Base-by-base conservation (phyloP, 805 yeast genomes). In the Pichia rugopelliculosa region DNA sequence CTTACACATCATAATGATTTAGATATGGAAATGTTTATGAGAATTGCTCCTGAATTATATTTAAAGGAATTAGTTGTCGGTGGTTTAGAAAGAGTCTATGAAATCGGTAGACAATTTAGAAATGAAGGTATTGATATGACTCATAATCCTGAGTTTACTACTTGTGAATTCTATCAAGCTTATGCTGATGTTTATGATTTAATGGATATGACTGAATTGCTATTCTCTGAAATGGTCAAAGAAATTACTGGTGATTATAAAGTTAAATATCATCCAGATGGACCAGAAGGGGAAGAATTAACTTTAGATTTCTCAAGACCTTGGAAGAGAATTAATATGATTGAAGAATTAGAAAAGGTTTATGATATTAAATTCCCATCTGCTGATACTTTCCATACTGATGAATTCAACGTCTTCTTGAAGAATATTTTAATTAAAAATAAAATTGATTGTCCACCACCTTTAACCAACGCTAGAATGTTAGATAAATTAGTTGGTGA, bases 111-210 rank as follows among this genome's bases (percentile, higher is more conserved):
- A 72, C 97, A 90, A 73, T 91, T 91, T 76, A 86, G 99, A 79
- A 91, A 91, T 67, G 98, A 91, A 72, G 97, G 98, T 71, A 90
- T 91, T 55, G 99, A 91, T 71, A 81, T 87, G 91, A 91, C 97
- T 55, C 99, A 91, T 71, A 91, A 91, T 79, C 98, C 98, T 49
- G 99, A 91, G 74, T 91, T 91, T 74, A 91, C 98, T 61, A 90
- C 98, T 51, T 91, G 98, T 78, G 99, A 91, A 74, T 91, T 91
- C 72, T 91, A 91, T 71, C 91, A 89, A 76, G 97, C 98, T 39
- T 91, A 87, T 61, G 97, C 97, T 50, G 97, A 91, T 71, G 96
- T 90, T 45, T 87, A 87, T 65, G 97, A 93, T 66, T 77, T 91
- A 62, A 91, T 91, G 96, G 86, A 83, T 60, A 83, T 79, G 83